Evolutionary conservation across 768 basidiomycete genomes (phyloP), one percentile per base, ranked within the genome.

Genomic region (Dioszegia aurantiaca): DNA sequence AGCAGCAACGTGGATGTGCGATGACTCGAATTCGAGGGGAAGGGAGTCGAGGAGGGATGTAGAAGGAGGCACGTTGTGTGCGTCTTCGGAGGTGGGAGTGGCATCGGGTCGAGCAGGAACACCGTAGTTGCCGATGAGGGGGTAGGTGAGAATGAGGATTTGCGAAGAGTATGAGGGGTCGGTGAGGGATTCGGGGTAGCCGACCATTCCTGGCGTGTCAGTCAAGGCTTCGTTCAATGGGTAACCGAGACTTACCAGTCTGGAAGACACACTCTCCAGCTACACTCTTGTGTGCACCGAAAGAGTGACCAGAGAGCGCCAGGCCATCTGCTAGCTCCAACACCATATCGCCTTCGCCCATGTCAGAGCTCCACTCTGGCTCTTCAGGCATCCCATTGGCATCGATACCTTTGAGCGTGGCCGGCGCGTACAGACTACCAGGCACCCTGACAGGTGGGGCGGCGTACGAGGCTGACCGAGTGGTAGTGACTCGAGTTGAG

Each of bases 211-310:
- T 99, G 71, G 8, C 21, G 4, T 9, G 36, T 44, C 46, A 54
- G 59, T 53, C 41, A 63, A 63, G 30, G 44, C 55, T 57, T 36
- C 6, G 46, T 11, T n/a, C 33, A 1, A 11, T n/a, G n/a, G 16
- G 5, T 37, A 9, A 30, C 21, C 8, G 9, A 21, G 33, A n/a
- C 87, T 76, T 72, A 93, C 95, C 95, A 39, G 95, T 99, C 81
- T 97, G 94, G 80, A 99, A 99, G 72, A 99, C 95, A 77, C 95
- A 98, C 83, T 99, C 95, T 68, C 95, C 95, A 17, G 94, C 83
- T 30, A 94, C 82, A 72, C 89, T 92, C 79, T 90, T 93, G 68
- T 90, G 83, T 3, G 90, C 91, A 70, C 95, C 95, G 73, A 99
- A 98, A 72, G 88, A 90, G 75, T 88, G 86, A 33, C 95, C 95